These are phyloP conservation scores for California macrophylla DNA, from an alignment of 441 rosid genomes.

Conservation along the genomic window DNA sequence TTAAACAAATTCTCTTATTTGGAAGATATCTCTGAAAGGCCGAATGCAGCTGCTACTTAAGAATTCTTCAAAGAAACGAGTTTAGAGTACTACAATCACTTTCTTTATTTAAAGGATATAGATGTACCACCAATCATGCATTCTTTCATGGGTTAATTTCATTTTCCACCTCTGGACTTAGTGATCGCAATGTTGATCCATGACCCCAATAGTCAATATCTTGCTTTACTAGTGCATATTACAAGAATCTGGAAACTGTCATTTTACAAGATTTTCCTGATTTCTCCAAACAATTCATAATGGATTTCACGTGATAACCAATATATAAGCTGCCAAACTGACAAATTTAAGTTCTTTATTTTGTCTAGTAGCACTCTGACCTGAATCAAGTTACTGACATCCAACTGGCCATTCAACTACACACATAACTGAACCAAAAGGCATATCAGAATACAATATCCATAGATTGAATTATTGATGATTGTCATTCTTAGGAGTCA, in stretches of 20 bases:
- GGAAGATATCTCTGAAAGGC: neutral
- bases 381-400: neutral
- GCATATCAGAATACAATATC: slow-evolving; percentile 2
- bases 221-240: neutral
- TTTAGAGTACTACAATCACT: neutral
- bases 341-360: neutral
- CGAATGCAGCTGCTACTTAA: neutral
- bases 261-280: neutral
- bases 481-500: neutral
- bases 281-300: neutral
- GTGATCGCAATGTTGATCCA: neutral
- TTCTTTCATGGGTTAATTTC: neutral
- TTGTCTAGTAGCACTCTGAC: neutral
- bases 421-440: slow-evolving; percentile 6
- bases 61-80: neutral
- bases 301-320: neutral
- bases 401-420: neutral
- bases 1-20: neutral
- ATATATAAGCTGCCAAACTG: neutral
- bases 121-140: neutral
- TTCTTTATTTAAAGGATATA: neutral
- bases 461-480: neutral
- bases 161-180: neutral
- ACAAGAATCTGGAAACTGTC: neutral
- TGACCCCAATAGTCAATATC: neutral